Base-by-base conservation (phyloP, 1,284 basidiomycete species). In the Ganoderma lingzhi region DNA sequence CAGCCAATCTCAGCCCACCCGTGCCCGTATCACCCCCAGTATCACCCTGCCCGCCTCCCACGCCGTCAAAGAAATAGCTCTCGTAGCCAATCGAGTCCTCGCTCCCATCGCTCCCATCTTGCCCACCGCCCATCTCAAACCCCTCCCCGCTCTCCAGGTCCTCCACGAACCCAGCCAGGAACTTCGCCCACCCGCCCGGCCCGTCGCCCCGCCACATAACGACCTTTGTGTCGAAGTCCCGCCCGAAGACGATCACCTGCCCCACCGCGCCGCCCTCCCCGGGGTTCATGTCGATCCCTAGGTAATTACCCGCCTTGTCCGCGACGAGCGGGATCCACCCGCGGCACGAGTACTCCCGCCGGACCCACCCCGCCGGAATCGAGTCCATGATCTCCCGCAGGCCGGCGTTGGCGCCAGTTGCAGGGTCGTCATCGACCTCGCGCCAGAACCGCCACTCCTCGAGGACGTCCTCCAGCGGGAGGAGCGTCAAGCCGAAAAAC, bases 211-310 rank as follows among this genome's bases (percentile, higher is more conserved):
- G 86, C 90, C 93, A 97, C 63, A 99, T 85, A 42, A 99, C 97
- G 53, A 98, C 95, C 80, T 99, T 99, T 32, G 96, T 95, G 81
- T 99, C 97, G 81, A 99, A 98, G 79, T 99, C 97, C 64, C 97
- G 89, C 15, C 97, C 97, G 80, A 99, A 99, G 62, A 99, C 91
- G 72, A 99, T 99, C 63, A 98, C 96, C 80, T 99, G 97, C 4
- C 97, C 98, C 63, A 89, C 85, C 2, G 88, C 81, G 61, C 96
- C 97, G 53, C 82, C 80, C 71, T 91, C 88, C 28, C 83, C 94
- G 5, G 97, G 97, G 80, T 93, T 96, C 70, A 99, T 87, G 80
- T 99, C 97, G 62, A 99, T 88, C 64, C 97, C 97, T 71, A 99
- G 89, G 79, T 99, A 99, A 82, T 99, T 99, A 35, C 97, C 98